Conservation (phyloP, 768 basidiomycete genomes). For the Tulasnella sp. region DNA sequence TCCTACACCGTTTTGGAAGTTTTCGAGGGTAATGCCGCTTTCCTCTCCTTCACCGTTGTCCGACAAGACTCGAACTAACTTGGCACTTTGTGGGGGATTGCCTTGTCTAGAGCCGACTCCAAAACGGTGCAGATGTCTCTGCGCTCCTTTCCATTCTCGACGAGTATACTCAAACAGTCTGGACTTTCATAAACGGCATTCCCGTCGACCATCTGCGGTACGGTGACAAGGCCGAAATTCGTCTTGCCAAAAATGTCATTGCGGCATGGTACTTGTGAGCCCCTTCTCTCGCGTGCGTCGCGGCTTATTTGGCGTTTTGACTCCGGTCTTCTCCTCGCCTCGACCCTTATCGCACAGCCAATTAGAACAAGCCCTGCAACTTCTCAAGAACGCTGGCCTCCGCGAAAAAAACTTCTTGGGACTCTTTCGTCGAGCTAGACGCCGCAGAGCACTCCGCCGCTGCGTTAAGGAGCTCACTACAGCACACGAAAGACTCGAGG, state of each 20-base stretch:
- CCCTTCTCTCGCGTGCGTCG: not conserved
- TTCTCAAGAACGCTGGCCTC: not conserved
- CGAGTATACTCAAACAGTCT: not conserved
- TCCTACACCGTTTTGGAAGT: not conserved
- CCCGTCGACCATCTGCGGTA: not conserved
- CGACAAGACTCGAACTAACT: not conserved
- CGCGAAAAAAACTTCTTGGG: not conserved
- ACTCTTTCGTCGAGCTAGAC: not conserved
- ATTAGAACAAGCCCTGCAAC: not conserved
- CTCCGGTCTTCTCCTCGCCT: not conserved
- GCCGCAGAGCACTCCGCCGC: not conserved
- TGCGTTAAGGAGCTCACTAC: not conserved
- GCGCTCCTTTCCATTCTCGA: not conserved
- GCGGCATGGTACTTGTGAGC: not conserved
- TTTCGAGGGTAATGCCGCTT: not conserved
- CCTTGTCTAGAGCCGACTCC: not conserved
- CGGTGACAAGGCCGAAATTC: not conserved
- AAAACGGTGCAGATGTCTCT: not conserved
- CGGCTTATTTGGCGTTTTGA: not conserved
- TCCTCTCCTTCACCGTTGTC: not conserved
- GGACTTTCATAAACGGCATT: not conserved
- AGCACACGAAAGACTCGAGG: not conserved
- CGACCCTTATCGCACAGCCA: not conserved
- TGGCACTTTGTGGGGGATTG: too few relatives aligned
- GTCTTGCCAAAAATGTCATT: not conserved